phyloP scores from a whole-genome alignment of 495 filamentous ascomycete genomes.

The Daldinia childiae region DNA sequence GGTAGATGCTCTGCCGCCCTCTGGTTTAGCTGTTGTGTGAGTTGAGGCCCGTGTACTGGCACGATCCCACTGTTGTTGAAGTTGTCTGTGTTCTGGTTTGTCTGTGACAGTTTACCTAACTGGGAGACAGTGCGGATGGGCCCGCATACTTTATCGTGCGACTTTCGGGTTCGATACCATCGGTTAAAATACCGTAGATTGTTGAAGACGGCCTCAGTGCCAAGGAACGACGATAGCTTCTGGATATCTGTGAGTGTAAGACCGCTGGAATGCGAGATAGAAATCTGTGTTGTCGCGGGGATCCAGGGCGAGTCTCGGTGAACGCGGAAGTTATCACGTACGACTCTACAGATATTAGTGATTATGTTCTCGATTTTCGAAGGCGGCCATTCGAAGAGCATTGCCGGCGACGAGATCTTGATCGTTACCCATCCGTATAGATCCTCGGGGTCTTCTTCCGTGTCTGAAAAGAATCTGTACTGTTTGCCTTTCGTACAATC shows the following conservation, averaged over 20 bases:
- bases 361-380: background rate
- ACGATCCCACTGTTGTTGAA: background rate
- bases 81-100: background rate
- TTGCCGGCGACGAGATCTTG: conserved; percentile 28
- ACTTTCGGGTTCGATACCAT: background rate
- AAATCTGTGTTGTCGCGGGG: conserved; percentile 18
- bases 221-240: conserved; percentile 13
- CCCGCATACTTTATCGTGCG: conserved; percentile 15
- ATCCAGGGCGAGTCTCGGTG: conserved; percentile 17
- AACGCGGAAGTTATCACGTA: conserved; percentile 27
- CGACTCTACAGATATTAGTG: background rate
- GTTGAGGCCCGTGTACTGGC: background rate
- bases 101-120: background rate
- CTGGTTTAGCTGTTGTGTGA: background rate
- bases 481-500: background rate
- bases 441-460: background rate
- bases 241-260: conserved; percentile 23
- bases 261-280: conserved; percentile 1
- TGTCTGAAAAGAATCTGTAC: background rate
- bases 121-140: background rate
- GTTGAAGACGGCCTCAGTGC: background rate
- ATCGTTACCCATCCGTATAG: conserved; percentile 16
- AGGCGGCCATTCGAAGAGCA: background rate
- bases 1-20: background rate
- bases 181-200: conserved; percentile 7